phyloP scores from a whole-genome alignment of 805 yeast genomes.

The Sungouiella thailandica region DNA sequence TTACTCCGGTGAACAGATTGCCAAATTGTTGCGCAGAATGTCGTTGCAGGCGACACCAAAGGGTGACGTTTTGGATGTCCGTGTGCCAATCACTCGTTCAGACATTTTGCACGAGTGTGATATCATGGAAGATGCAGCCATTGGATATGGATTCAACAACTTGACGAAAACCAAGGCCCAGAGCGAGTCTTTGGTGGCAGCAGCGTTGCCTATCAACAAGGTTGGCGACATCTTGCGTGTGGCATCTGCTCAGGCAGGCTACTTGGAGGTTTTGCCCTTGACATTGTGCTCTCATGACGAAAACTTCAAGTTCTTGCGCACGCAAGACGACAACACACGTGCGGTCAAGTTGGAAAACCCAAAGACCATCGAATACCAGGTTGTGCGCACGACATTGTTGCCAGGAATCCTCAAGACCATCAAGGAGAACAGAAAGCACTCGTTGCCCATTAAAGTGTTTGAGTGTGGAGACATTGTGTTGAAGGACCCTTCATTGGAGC shows the following conservation, averaged over 20 bases:
- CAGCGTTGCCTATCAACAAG: constrained; percentile 87
- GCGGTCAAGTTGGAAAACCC: constrained; percentile 95
- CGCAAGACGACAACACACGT: constrained; percentile 62
- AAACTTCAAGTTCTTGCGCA: constrained; percentile 82
- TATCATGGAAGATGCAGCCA: constrained; percentile 97
- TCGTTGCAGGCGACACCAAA: constrained; percentile 59
- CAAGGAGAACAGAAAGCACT: constrained; percentile 92
- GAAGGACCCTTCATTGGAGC: constrained; percentile 73
- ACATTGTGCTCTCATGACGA: constrained; percentile 96
- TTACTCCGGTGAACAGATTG: constrained; percentile 62
- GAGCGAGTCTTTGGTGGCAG: constrained; percentile 73
- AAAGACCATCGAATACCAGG: constrained; percentile 94
- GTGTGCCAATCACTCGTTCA: constrained; percentile 90
- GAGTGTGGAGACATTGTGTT: constrained; percentile 94
- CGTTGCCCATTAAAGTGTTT: constrained; percentile 90
- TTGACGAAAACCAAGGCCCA: constrained; percentile 75
- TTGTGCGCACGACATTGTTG: constrained; percentile 88
- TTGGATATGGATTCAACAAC: constrained; percentile 92
- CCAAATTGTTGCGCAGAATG: constrained; percentile 71
- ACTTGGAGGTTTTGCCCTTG: constrained; percentile 93
- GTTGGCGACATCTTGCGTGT: constrained; percentile 83
- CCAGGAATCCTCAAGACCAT: constrained; percentile 96
- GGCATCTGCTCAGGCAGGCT: constrained; percentile 92
- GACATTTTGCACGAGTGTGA: constrained; percentile 97
- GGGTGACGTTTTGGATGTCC: constrained; percentile 52